phyloP scores from a whole-genome alignment of 129 eudicot genomes.

The Centaurea solstitialis region DNA sequence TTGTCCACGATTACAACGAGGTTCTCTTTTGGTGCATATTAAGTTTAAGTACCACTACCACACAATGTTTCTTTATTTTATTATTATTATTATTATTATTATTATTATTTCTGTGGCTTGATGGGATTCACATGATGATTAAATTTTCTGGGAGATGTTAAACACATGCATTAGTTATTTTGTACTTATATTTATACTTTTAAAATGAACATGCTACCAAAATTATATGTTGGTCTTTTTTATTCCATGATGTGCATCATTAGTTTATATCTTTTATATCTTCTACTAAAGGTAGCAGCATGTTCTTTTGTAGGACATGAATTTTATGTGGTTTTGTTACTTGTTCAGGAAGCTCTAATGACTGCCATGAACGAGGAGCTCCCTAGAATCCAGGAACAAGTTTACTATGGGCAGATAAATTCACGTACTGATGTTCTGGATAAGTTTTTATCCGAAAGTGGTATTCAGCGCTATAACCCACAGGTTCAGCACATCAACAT shows the following conservation, averaged over 20 bases:
- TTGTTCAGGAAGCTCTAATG: conserved; percentile 71
- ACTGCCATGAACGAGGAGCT: conserved; percentile 94
- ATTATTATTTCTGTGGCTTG: background rate
- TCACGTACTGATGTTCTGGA: conserved; percentile 84
- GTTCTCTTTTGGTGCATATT: conserved; percentile 33
- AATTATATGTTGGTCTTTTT: background rate
- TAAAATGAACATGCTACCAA: background rate
- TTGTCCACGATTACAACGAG: conserved; percentile 73
- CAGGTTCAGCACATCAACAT: conserved; percentile 46
- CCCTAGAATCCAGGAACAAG: conserved; percentile 97
- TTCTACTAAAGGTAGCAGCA: background rate
- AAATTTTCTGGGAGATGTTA: background rate
- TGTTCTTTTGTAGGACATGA: background rate
- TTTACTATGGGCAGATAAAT: conserved; percentile 88
- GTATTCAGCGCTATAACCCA: conserved; percentile 85
- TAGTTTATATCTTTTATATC: background rate
- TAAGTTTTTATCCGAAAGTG: conserved; percentile 84
- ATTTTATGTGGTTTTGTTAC: conserved; percentile 4
- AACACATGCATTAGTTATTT: background rate
- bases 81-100: background rate
- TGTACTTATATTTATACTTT: background rate
- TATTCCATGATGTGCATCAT: too few species aligned
- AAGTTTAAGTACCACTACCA: background rate
- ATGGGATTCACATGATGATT: background rate
- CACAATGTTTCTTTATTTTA: background rate